These are phyloP conservation scores for Bonia amplexicaulis DNA, from an alignment of 176 grass and related monocot species.

Conservation along the genomic window DNA sequence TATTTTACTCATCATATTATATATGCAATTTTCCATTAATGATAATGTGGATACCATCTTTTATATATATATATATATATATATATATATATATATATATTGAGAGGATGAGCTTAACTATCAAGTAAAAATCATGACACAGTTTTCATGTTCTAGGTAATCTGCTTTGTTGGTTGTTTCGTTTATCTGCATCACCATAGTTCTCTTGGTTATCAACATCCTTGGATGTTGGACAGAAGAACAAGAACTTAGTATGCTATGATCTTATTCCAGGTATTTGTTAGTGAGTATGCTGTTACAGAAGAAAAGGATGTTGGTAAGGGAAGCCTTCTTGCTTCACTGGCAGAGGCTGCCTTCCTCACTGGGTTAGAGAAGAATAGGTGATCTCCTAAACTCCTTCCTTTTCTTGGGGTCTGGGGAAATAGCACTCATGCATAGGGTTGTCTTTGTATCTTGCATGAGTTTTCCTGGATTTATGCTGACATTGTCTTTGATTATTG, in stretches of 20 bases:
- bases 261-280: conserved; percentile 60
- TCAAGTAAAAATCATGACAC: too few species aligned
- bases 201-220: too few species aligned
- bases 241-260: conserved; percentile 43
- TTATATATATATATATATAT: too few species aligned
- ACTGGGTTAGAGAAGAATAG: conserved; percentile 90
- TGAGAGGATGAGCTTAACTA: too few species aligned
- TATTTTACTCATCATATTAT: too few species aligned
- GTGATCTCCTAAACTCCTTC: conserved; percentile 27
- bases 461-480: not conserved
- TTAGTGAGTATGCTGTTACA: conserved; percentile 89
- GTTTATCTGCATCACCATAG: too few species aligned
- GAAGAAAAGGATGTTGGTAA: conserved; percentile 60
- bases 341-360: conserved; percentile 91
- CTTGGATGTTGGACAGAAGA: conserved; percentile 39
- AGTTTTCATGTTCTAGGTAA: too few species aligned
- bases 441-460: not conserved
- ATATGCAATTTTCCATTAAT: too few species aligned
- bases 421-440: not conserved
- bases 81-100: too few species aligned
- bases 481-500: not conserved
- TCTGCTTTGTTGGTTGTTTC: too few species aligned
- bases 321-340: conserved; percentile 82
- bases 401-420: not conserved
- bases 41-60: too few species aligned